A percentile compares a stretch with the other conserved stretches of the same genome.
Conservation (phyloP, 257 asterid species). For the Cruciata laevipes region DNA sequence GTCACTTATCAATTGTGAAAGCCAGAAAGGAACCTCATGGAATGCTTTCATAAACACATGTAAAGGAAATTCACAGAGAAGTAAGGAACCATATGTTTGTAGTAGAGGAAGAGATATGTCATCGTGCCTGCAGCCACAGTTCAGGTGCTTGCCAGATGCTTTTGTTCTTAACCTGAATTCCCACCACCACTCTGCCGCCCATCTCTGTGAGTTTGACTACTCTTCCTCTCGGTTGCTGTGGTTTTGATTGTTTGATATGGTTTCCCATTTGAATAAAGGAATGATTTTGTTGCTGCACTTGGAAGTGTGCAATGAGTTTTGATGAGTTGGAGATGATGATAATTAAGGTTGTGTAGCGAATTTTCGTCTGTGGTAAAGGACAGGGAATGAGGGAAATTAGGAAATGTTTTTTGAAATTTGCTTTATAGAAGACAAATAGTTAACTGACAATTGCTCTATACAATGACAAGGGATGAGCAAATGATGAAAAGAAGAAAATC, state of each 20-base stretch:
- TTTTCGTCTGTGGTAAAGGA: neutral
- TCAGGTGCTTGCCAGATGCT: slow-evolving; percentile 83
- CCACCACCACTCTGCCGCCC: slow-evolving; percentile 36
- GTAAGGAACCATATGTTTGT: slow-evolving; percentile 8
- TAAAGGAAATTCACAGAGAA: neutral
- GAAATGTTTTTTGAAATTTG: neutral
- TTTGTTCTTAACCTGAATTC: slow-evolving; percentile 56
- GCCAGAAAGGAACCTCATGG: no score
- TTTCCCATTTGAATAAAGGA: neutral
- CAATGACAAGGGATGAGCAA: no score
- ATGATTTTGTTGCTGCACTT: neutral
- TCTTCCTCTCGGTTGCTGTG: no score
- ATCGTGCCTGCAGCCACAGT: slow-evolving; percentile 83
- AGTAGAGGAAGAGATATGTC: slow-evolving; percentile 45
- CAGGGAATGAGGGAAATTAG: neutral
- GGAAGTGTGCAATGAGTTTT: neutral
- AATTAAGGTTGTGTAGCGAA: neutral
- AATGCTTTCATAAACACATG: slow-evolving; percentile 6
- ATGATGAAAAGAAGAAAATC: neutral
- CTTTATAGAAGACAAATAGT: neutral
- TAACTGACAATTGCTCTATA: neutral
- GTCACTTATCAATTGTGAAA: no score
- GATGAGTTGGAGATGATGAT: neutral
- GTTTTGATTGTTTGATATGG: neutral
- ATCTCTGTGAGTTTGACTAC: slow-evolving; percentile 47